Percentiles rank a stretch among this genome's conserved stretches.
Conservation (phyloP, 2,329 filamentous ascomycete species). For the Fusarium acutatum region DNA sequence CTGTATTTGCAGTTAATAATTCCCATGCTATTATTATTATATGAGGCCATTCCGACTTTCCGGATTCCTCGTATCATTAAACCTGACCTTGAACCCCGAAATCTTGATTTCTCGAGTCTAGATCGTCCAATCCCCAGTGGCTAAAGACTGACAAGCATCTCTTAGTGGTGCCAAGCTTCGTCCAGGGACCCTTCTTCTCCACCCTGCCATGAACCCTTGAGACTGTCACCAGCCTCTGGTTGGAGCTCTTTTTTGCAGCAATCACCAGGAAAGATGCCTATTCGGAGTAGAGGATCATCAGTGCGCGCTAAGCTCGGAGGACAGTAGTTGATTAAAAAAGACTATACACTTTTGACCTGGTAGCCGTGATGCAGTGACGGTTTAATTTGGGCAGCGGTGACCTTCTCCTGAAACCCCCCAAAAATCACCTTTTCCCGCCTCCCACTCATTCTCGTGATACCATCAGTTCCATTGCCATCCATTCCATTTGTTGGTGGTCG, state of each 20-base stretch:
- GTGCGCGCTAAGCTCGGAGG: slow-evolving; percentile 31
- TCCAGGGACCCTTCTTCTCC: slow-evolving; percentile 15
- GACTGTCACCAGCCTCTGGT: slow-evolving; percentile 19
- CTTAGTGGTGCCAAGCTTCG: slow-evolving; percentile 23
- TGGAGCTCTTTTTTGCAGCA: slow-evolving; percentile 2
- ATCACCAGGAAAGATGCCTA: slow-evolving; percentile 1
- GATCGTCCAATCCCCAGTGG: slow-evolving; percentile 19
- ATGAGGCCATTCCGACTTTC: background rate
- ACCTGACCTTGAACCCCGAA: background rate
- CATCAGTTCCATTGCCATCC: background rate
- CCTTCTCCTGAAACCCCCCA: slow-evolving; percentile 14
- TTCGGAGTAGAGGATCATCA: slow-evolving; percentile 7
- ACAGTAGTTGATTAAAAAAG: slow-evolving; percentile 1
- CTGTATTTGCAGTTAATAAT: background rate
- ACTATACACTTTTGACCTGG: background rate
- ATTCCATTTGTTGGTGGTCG: background rate
- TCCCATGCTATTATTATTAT: background rate
- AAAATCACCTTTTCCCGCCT: background rate
- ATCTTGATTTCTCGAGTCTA: slow-evolving; percentile 24
- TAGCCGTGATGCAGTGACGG: background rate
- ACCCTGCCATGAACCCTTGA: slow-evolving; percentile 28
- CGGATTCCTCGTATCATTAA: background rate
- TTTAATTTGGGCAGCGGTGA: background rate
- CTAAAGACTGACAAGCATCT: slow-evolving; percentile 21
- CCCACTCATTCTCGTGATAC: slow-evolving; percentile 19